Percentiles rank a stretch among this genome's conserved stretches.
phyloP scores from a whole-genome alignment of 2,329 filamentous ascomycete species.

The Calonectria fujianensis region DNA sequence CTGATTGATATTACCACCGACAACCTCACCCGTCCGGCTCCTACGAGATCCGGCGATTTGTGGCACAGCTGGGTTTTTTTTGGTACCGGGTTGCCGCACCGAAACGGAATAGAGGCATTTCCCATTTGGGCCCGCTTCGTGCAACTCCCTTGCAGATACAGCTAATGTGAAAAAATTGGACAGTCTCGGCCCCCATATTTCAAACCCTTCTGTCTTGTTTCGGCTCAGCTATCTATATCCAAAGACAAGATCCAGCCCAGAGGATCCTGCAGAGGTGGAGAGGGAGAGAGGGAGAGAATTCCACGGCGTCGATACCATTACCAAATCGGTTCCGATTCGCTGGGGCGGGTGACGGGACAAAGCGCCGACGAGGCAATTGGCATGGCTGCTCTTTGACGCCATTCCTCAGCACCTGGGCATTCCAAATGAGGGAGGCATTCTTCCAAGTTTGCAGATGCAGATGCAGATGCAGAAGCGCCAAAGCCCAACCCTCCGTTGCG shows the following conservation, averaged over 20 bases:
- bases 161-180: not conserved
- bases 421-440: slow-evolving; percentile 8
- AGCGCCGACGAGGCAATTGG: slow-evolving; percentile 10
- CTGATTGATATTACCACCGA: slow-evolving; percentile 3
- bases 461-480: slow-evolving; percentile 1
- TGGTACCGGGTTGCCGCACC: not conserved
- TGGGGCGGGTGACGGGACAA: not conserved
- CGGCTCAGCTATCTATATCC: not conserved
- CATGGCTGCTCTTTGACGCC: not conserved
- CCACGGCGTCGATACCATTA: not conserved
- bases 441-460: not conserved
- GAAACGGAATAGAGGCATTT: slow-evolving; percentile 10
- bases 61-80: not conserved
- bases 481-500: not conserved
- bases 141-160: not conserved
- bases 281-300: not conserved
- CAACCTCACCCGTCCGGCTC: slow-evolving; percentile 21
- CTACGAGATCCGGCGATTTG: slow-evolving; percentile 18
- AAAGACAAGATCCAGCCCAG: not conserved
- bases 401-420: slow-evolving; percentile 4
- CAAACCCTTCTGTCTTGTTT: slow-evolving; percentile 1
- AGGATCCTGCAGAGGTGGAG: not conserved
- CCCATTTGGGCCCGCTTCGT: slow-evolving; percentile 1
- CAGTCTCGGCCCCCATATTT: not conserved
- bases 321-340: not conserved